A percentile compares a stretch with the other conserved stretches of the same genome.
Evolutionary conservation across 1,284 basidiomycete genomes (phyloP).

Genomic region (Ustilago sp.): DNA sequence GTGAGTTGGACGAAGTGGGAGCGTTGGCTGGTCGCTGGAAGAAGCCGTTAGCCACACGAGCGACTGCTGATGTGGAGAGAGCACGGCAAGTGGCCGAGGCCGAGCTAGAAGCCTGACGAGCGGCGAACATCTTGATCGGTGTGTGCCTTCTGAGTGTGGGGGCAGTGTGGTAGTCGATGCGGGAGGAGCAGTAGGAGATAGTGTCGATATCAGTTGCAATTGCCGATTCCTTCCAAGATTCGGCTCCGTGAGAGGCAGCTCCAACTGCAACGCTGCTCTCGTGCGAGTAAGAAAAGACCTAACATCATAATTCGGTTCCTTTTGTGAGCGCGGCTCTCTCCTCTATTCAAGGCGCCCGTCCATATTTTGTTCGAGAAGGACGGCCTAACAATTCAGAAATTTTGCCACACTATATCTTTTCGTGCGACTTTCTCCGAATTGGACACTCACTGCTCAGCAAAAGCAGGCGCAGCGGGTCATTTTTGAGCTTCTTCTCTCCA

Average conservation of each 20-base stretch:
- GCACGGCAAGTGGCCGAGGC: constrained; percentile 16
- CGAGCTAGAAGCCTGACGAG: constrained; percentile 12
- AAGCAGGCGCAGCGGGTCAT: too few relatives aligned
- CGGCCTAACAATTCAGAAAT: too few relatives aligned
- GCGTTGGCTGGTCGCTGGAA: constrained; percentile 51
- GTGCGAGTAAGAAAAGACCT: not conserved
- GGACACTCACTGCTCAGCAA: too few relatives aligned
- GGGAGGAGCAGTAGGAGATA: not conserved
- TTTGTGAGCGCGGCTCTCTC: not conserved
- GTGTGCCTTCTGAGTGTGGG: not conserved
- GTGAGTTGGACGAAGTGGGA: constrained; percentile 55
- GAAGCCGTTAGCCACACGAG: constrained; percentile 34
- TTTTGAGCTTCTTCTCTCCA: not conserved
- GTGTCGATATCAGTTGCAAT: not conserved
- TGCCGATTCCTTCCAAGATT: constrained; percentile 6
- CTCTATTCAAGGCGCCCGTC: too few relatives aligned
- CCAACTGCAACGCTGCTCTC: not conserved
- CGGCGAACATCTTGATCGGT: constrained; percentile 17
- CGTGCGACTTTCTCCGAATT: too few relatives aligned
- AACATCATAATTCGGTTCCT: not conserved
- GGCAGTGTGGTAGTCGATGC: not conserved
- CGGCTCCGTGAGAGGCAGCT: constrained; percentile 1
- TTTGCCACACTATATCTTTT: too few relatives aligned
- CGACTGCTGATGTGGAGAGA: constrained; percentile 22
- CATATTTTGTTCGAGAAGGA: too few relatives aligned